These are phyloP conservation scores for Pisolithus orientalis DNA, from an alignment of 768 basidiomycete genomes.

Conservation along the genomic window DNA sequence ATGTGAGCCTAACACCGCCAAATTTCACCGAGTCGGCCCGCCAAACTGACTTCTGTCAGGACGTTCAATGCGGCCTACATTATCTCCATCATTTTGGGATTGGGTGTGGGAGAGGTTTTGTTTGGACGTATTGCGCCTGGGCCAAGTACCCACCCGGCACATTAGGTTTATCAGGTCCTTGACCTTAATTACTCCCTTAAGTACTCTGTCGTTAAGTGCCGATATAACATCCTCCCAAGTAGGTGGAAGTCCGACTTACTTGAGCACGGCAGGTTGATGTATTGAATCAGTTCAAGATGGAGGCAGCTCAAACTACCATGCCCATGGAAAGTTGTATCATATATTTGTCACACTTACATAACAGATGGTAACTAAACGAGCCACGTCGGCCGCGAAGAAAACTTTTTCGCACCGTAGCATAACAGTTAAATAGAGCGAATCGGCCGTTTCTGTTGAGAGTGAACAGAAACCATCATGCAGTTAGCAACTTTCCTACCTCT, in stretches of 20 bases:
- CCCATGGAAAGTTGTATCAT: too few relatives aligned
- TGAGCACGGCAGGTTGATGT: too few relatives aligned
- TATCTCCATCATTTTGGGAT: constrained; percentile 63
- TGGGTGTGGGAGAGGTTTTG: constrained; percentile 67
- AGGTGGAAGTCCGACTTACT: too few relatives aligned
- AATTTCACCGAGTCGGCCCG: background rate
- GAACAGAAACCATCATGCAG: constrained; percentile 22
- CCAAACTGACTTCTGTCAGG: constrained; percentile 39
- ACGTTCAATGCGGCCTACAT: constrained; percentile 78
- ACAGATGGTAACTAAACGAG: background rate
- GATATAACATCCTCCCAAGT: too few relatives aligned
- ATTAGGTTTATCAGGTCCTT: background rate
- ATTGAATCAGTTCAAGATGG: too few relatives aligned
- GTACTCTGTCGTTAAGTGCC: too few relatives aligned
- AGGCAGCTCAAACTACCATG: too few relatives aligned
- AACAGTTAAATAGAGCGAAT: background rate
- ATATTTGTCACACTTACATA: background rate
- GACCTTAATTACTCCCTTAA: background rate
- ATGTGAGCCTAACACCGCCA: constrained; percentile 49
- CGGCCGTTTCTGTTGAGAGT: background rate
- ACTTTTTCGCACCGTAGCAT: background rate
- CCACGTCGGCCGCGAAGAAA: background rate
- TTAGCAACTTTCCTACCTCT: constrained; percentile 31
- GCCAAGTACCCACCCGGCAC: background rate
- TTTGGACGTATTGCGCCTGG: constrained; percentile 50